Base-by-base conservation (phyloP, 139 green algal species). In the Pseudopediastrum boryanum region DNA sequence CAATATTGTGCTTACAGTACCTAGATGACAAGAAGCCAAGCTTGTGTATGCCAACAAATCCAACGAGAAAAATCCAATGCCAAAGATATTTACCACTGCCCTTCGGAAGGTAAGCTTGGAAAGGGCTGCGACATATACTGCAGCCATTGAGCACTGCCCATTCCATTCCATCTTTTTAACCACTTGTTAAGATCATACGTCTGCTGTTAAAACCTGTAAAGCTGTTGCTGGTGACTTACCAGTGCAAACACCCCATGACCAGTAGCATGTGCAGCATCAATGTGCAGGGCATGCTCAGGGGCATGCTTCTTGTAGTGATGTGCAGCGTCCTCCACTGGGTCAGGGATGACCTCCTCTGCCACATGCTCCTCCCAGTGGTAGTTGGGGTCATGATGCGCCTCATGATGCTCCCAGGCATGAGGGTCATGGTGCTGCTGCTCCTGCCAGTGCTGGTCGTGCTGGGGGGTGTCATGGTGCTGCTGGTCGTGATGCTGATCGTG, bases 191-290 rank as follows among this genome's bases (percentile, higher is more conserved):
- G 29, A n/a, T 27, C 29, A 27, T 13, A 23, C 13, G 10, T 13
- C 58, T 39, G 10, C 19, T 35, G 16, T n/a, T 67, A 19, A 27
- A 19, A 67, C 13, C 25, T 67, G 58, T 9, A 19, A 31, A 43
- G 61, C 64, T n/a, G 23, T 4, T 7, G 64, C 35, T 39, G 35
- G 3, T 23, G 19, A n/a, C 29, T 64, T 27, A 79, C 71, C 71
- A 79, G 39, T 8, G 71, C 33, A 16, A 71, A 79, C 35, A 79
- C 27, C 31, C 71, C 71, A 25, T 64, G 54, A 25, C n/a, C n/a
- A 6, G 5, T 6, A 8, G 43, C 33, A 27, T 42, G 27, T 23
- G 56, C 27, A 8, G 43, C 21, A 23, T 71, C 23, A 8, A 13
- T 35, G 39, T 70, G n/a, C 6, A 70, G 10, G 12, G 35, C 29